Evolutionary conservation across 2,329 filamentous ascomycete genomes (phyloP), one percentile per base, ranked within the genome.

Genomic region (Pseudogymnoascus sp.): DNA sequence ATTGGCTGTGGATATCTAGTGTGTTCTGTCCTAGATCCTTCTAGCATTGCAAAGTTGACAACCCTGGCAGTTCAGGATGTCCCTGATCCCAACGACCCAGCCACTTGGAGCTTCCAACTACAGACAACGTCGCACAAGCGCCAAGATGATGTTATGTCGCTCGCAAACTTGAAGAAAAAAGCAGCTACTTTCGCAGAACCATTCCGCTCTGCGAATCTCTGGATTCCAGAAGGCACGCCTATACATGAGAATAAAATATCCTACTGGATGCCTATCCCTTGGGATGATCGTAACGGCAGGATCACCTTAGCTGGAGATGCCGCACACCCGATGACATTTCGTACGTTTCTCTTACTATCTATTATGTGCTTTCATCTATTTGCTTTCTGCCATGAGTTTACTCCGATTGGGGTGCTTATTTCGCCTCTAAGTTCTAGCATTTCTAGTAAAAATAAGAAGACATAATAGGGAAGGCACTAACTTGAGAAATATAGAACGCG

Each of bases 281-380:
- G 79, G 78, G 72, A 78, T 64, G 78, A 78, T 59, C 70, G 68
- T 11, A 69, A 71, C 42, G 80, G 80, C 3, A 73, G 75, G 1
- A 76, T 80, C 2, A 80, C 80, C 1, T 70, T 85, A 1, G 74
- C 78, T 3, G 82, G 83, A 3, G 83, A 85, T 68, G 78, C 81
- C 1, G 81, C 81, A 0, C 82, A 85, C 70, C 78, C 81, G n/a
- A 84, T 85, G 82, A 82, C 81, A 16, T 67, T 67, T 31, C 69
- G 69, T 70, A 60, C 63, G 67, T 34, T 40, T 36, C 23, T 23
- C 21, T 5, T 64, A n/a, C 23, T 12, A 21, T 34, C 31, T 18
- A 11, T 11, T 11, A 14, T 10, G 18, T 51, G 3, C 23, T 16
- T 18, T 6, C 26, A 26, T 54, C 16, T 57, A 10, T 12, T 34